Base-by-base conservation (phyloP, 768 basidiomycete species). In the Rhodotorula diobovata region DNA sequence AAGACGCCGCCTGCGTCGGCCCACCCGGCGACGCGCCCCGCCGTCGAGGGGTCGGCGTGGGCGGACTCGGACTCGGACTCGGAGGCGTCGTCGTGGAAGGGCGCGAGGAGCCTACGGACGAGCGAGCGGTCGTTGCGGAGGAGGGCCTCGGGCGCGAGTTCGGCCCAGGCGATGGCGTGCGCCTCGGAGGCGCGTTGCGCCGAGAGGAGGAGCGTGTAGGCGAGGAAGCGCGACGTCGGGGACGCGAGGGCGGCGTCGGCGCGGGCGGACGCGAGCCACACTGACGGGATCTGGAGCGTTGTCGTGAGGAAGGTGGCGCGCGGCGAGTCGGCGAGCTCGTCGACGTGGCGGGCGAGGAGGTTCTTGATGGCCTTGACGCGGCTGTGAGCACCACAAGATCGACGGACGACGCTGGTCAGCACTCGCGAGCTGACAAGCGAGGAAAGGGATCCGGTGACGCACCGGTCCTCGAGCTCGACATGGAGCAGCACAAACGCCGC, bases 401-500 rank as follows among this genome's bases (percentile, higher is more conserved):
- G 37, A 28, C n/a, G n/a, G n/a, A n/a, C n/a, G n/a, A n/a, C n/a
- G n/a, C n/a, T n/a, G n/a, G 28, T 39, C 30, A 50, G 21, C 25
- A 8, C 48, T 9, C 23, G 9, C 1, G 46, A 28, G 28, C 23
- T 11, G 51, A 7, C 37, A 23, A 34, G 25, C 48, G 41, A 41
- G 16, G 20, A 14, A 16, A 64, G 39, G 11, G 41, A 35, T 18
- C 39, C 6, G 28, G 11, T n/a, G 20, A 79, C 89, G 70, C 76
- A 94, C 94, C 90, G 89, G 34, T 84, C 83, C 28, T 87, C 84
- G 32, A 88, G 87, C 79, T 95, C 90, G 18, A 98, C 81, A 79
- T 97, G 93, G 65, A 98, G 82, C 68, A 96, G 82, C 9, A 97
- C 91, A 78, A 98, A 97, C 6, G 86, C 85, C 10, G 93, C 90